phyloP scores from a whole-genome alignment of 495 filamentous ascomycete species.

The Evansstolkia leycettana region DNA sequence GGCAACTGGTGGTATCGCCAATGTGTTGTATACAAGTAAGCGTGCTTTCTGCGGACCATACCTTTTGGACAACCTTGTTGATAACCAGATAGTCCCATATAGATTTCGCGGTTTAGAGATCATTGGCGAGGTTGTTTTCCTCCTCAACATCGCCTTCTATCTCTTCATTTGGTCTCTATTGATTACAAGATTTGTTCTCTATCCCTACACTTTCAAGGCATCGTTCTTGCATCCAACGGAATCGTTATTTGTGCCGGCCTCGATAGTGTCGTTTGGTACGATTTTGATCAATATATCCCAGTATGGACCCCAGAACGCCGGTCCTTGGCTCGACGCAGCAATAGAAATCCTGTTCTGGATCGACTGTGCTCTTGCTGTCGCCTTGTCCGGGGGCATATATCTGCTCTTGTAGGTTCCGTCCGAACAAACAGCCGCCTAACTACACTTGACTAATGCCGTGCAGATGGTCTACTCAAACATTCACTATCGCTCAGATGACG shows the following conservation, averaged over 20 bases:
- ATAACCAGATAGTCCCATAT: constrained; percentile 46
- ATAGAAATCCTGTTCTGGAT: constrained; percentile 65
- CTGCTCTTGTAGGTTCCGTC: constrained; percentile 41
- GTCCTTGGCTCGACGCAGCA: constrained; percentile 52
- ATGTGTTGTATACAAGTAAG: constrained; percentile 58
- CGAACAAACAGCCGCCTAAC: neutral
- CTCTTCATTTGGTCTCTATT: constrained; percentile 56
- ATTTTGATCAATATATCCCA: constrained; percentile 72
- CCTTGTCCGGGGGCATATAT: constrained; percentile 59
- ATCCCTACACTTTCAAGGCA: constrained; percentile 57
- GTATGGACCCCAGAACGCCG: constrained; percentile 56
- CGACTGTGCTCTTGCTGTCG: constrained; percentile 50
- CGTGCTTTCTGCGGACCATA: neutral
- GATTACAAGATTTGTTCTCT: constrained; percentile 54
- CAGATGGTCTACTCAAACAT: constrained; percentile 62
- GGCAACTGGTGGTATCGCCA: constrained; percentile 77
- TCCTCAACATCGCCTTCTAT: constrained; percentile 66
- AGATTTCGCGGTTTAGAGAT: constrained; percentile 54
- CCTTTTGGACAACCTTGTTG: neutral
- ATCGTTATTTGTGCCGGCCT: constrained; percentile 65
- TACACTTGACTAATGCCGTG: constrained; percentile 9
- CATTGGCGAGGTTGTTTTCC: constrained; percentile 61
- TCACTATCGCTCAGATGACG: constrained; percentile 80
- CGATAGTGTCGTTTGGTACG: constrained; percentile 57
- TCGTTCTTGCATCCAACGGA: constrained; percentile 71